Evolutionary conservation across 2,329 filamentous ascomycete species (phyloP).

Genomic region (Colletotrichum orbiculare): DNA sequence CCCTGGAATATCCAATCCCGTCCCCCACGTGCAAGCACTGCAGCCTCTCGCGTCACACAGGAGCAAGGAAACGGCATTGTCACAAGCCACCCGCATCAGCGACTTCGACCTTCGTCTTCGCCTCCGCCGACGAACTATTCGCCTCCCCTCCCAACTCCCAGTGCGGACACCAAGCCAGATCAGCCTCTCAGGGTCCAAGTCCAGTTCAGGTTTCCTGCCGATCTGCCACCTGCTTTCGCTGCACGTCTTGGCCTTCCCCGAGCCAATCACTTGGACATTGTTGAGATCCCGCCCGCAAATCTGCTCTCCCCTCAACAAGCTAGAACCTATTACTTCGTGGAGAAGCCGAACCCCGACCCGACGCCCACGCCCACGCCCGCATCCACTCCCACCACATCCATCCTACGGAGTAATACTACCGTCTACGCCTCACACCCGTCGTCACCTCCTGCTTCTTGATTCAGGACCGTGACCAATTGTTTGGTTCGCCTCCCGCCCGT

Average conservation of each 20-base stretch:
- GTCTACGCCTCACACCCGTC: no score
- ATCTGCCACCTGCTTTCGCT: slow-evolving; percentile 17
- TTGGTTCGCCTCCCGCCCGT: slow-evolving; percentile 35
- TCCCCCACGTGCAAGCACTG: no score
- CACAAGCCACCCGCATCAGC: not conserved
- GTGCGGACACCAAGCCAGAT: not conserved
- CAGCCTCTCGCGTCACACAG: no score
- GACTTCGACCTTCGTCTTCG: not conserved
- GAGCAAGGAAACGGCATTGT: no score
- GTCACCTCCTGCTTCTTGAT: no score
- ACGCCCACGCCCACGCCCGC: not conserved
- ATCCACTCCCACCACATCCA: not conserved
- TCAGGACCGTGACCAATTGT: slow-evolving; percentile 31
- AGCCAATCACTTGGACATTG: slow-evolving; percentile 32
- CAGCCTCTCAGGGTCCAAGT: slow-evolving; percentile 27
- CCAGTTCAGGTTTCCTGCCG: slow-evolving; percentile 24
- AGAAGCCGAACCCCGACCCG: slow-evolving; percentile 14
- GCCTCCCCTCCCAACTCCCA: slow-evolving; percentile 7
- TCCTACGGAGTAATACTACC: not conserved
- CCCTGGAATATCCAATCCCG: no score
- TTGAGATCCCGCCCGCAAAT: slow-evolving; percentile 33
- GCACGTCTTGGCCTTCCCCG: slow-evolving; percentile 11
- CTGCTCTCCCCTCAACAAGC: slow-evolving; percentile 31
- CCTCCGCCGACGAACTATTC: not conserved
- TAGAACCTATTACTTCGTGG: slow-evolving; percentile 23